These are phyloP conservation scores for Phragmites australis DNA, from an alignment of 176 grass and related monocot genomes.

Conservation along the genomic window DNA sequence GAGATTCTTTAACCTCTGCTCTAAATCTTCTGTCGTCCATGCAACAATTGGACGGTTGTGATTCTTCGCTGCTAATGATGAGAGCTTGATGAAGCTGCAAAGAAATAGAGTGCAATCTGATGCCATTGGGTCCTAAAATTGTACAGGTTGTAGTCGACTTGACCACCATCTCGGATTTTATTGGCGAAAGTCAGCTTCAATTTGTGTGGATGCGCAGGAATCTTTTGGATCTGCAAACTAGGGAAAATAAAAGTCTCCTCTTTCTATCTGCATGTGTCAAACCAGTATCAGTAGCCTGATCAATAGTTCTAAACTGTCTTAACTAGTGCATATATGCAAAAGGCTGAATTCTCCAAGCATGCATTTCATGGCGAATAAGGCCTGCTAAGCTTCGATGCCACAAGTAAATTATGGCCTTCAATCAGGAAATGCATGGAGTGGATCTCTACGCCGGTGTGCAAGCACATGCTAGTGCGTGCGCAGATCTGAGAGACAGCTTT, in stretches of 20 bases:
- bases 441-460: not conserved
- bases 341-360: no score
- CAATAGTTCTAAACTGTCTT: not conserved
- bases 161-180: no score
- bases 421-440: not conserved
- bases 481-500: not conserved
- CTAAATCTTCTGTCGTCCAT: no score
- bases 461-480: slow-evolving; percentile 2
- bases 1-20: no score
- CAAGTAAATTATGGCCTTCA: not conserved
- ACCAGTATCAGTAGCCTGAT: not conserved
- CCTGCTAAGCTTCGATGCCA: not conserved
- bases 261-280: not conserved
- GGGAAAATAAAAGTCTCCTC: not conserved
- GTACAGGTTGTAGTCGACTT: no score
- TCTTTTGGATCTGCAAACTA: not conserved
- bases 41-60: no score
- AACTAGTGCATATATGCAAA: no score
- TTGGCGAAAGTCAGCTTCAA: slow-evolving; percentile 44
- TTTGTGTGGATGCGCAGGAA: slow-evolving; percentile 8
- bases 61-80: no score
- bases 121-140: no score
- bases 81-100: no score
- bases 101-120: no score
- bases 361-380: not conserved